Conservation (phyloP, 331 rosid species). For the Acacia concinna region DNA sequence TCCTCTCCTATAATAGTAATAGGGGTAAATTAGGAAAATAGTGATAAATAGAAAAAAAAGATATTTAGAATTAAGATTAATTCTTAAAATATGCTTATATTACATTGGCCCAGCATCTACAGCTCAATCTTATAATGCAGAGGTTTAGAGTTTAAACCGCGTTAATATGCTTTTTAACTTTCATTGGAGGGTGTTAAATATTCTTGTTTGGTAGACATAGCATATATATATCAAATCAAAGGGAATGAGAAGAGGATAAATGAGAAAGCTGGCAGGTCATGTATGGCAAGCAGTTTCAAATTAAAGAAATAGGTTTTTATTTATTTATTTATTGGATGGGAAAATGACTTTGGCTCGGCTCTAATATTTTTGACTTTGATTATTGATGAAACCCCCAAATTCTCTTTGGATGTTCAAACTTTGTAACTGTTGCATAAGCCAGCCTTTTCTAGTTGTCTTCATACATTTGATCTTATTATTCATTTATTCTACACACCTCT, state of each 20-base stretch:
- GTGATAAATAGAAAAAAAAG: no score
- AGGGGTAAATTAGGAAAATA: no score
- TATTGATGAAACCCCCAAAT: background rate
- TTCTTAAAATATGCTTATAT: no score
- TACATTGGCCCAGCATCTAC: background rate
- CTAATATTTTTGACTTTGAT: background rate
- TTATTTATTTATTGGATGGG: background rate
- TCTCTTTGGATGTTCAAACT: background rate
- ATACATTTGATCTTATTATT: background rate
- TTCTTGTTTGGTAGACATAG: background rate
- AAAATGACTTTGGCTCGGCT: background rate
- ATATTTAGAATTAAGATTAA: no score
- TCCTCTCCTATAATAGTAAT: no score
- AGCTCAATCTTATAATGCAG: background rate
- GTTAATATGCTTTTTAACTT: background rate
- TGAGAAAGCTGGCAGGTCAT: background rate
- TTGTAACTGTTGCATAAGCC: no score
- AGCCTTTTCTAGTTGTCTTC: background rate
- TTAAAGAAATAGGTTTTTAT: background rate
- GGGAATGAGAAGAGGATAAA: background rate
- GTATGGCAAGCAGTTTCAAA: background rate
- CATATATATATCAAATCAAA: no score
- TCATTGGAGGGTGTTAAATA: background rate
- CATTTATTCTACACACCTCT: background rate
- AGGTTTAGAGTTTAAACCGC: background rate